Evolutionary conservation across 331 rosid species (phyloP).

Genomic region (Malus hybrid): DNA sequence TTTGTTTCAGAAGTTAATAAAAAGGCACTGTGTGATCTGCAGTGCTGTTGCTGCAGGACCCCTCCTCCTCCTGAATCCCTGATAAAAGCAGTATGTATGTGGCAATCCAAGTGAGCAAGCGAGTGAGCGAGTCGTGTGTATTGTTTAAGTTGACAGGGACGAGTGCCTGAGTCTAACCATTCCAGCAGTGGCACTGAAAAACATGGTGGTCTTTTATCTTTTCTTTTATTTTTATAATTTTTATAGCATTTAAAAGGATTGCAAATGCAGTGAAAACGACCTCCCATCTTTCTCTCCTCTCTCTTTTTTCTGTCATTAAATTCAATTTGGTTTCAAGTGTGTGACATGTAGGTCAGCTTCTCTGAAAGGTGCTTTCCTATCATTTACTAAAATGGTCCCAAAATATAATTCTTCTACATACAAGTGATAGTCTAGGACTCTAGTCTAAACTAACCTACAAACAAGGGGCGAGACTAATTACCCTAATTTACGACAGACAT

Average conservation of each 20-base stretch:
- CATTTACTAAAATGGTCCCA: slow-evolving; percentile 23
- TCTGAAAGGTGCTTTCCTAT: neutral
- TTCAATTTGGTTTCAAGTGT: neutral
- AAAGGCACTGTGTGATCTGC: slow-evolving; percentile 14
- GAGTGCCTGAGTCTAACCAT: slow-evolving; percentile 41
- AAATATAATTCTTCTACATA: neutral
- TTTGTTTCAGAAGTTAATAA: slow-evolving; percentile 11
- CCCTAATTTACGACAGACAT: too few relatives aligned
- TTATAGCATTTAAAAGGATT: slow-evolving; percentile 33
- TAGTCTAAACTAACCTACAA: too few relatives aligned
- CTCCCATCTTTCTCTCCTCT: slow-evolving; percentile 29
- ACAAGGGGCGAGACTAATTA: too few relatives aligned
- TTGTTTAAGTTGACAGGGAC: slow-evolving; percentile 67
- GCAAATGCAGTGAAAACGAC: slow-evolving; percentile 65
- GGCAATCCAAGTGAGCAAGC: neutral
- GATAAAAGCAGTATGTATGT: neutral
- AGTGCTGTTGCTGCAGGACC: slow-evolving; percentile 19
- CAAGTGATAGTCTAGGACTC: too few relatives aligned
- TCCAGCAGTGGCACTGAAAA: slow-evolving; percentile 94
- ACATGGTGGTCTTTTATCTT: slow-evolving; percentile 34
- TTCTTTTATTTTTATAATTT: neutral
- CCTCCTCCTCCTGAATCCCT: neutral
- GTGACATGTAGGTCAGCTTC: slow-evolving; percentile 3
- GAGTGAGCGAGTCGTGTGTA: slow-evolving; percentile 10
- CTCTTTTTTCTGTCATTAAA: slow-evolving; percentile 17